A percentile compares a stretch with the other conserved stretches of the same genome.
phyloP scores from a whole-genome alignment of 805 yeast species.

The Metschnikowia corniflorae region DNA sequence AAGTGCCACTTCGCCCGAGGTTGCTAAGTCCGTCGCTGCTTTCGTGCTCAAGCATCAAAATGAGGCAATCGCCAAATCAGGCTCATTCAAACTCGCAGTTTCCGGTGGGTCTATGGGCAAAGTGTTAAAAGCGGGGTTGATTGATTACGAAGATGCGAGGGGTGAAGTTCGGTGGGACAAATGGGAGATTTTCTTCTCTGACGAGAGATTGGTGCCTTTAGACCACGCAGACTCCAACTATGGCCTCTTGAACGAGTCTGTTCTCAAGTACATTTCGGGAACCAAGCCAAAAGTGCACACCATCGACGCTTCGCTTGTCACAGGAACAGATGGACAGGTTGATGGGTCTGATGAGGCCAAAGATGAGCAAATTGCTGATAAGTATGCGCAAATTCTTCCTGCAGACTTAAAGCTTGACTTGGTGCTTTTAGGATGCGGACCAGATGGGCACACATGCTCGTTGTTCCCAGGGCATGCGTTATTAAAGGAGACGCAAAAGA shows the following conservation, averaged over 20 bases:
- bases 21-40: conserved; percentile 64
- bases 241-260: conserved; percentile 67
- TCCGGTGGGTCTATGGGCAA: conserved; percentile 91
- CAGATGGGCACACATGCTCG: conserved; percentile 95
- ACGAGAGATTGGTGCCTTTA: conserved; percentile 85
- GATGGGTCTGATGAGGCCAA: conserved; percentile 47
- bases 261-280: conserved; percentile 47
- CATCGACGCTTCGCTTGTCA: conserved; percentile 59
- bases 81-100: conserved; percentile 68
- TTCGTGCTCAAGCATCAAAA: conserved; percentile 62
- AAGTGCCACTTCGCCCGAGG: conserved; percentile 51
- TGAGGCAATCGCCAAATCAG: conserved; percentile 45
- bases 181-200: conserved; percentile 85
- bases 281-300: conserved; percentile 59
- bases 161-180: conserved; percentile 56
- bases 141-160: conserved; percentile 49
- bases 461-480: conserved; percentile 81
- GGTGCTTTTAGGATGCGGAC: conserved; percentile 84
- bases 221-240: conserved; percentile 82
- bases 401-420: conserved; percentile 49
- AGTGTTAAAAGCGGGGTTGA: conserved; percentile 62
- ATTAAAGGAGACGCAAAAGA: conserved; percentile 48
- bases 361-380: conserved; percentile 50
- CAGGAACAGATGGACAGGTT: conserved; percentile 43
- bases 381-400: conserved; percentile 61